Base-by-base conservation (phyloP, 352 stramenopile genomes). In the Phytophthora hybrid region DNA sequence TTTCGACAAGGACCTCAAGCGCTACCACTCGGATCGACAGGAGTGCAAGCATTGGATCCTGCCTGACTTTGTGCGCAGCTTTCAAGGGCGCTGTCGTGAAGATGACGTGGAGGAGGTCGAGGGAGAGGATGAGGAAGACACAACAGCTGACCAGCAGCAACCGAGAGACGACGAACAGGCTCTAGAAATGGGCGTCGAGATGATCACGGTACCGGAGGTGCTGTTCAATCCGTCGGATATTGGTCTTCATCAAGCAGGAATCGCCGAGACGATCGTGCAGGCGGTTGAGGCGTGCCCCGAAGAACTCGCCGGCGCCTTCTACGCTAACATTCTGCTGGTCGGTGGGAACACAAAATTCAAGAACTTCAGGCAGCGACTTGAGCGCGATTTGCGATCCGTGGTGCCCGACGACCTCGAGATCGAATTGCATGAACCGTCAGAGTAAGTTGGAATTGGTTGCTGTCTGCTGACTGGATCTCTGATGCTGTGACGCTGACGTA, bases 151-250 rank as follows among this genome's bases (percentile, higher is more conserved):
- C 3, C 68, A 82, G 1, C 29, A 68, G 31, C 51, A 64, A 14
- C 19, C n/a, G 14, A 46, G 59, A 1, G 59, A 83, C 19, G 73
- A 89, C 5, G 72, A 88, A 13, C 89, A 98, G 70, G 79, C 87
- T 19, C 70, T 98, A 29, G 82, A 90, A 69, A 88, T 98, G 74
- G 84, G 88, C n/a, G 81, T 90, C 13, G 94, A 98, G 63, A 87
- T 93, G 67, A 88, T 98, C 63, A 77, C 88, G 1, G 92, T 98
- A 23, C 94, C 94, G 0, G 95, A 98, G 71, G 82, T 98, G 11
- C 74, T 98, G 26, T 98, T 98, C 72, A 85, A 93, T 68, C 95
- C 95, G 29, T 97, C 90, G 0, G 94, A 98, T 73, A 96, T 97
- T 72, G 93, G 91, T 11, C 78, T 98, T 49, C 62, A 87, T 44